phyloP scores from a whole-genome alignment of 805 yeast species.

The Brettanomyces custersianus region DNA sequence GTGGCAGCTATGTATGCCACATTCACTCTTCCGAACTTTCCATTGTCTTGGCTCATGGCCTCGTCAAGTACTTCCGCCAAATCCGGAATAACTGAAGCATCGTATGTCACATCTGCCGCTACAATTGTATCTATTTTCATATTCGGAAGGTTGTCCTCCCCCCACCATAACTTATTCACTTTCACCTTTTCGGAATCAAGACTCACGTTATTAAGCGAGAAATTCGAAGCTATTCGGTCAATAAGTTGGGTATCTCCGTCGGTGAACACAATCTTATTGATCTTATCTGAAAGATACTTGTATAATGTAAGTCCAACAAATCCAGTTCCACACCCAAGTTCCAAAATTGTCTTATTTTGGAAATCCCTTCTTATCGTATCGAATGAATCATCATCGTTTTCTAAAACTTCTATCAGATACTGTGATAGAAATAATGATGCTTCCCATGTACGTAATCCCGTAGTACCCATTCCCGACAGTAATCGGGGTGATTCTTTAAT shows the following conservation, averaged over 20 bases:
- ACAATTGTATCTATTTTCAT: conserved; percentile 40
- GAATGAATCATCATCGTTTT: not conserved
- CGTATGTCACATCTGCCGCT: conserved; percentile 90
- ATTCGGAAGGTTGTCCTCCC: conserved; percentile 32
- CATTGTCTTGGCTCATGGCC: conserved; percentile 19
- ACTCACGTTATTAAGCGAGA: conserved; percentile 32
- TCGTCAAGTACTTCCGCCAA: conserved; percentile 43
- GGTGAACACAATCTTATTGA: conserved; percentile 35
- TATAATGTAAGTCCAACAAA: conserved; percentile 48
- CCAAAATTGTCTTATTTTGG: conserved; percentile 37
- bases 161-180: conserved; percentile 53
- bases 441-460: conserved; percentile 92
- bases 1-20: conserved; percentile 57
- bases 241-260: conserved; percentile 61
- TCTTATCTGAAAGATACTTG: conserved; percentile 14
- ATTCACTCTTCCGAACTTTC: conserved; percentile 10
- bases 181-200: conserved; percentile 10
- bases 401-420: conserved; percentile 26
- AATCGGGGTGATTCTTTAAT: conserved; percentile 56
- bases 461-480: conserved; percentile 70
- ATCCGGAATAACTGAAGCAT: conserved; percentile 45
- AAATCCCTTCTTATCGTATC: conserved; percentile 6
- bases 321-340: conserved; percentile 89
- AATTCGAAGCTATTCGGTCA: conserved; percentile 35
- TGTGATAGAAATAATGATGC: conserved; percentile 66